Evolutionary conservation across 2,329 filamentous ascomycete genomes (phyloP).

Genomic region (Setomelanomma holmii): DNA sequence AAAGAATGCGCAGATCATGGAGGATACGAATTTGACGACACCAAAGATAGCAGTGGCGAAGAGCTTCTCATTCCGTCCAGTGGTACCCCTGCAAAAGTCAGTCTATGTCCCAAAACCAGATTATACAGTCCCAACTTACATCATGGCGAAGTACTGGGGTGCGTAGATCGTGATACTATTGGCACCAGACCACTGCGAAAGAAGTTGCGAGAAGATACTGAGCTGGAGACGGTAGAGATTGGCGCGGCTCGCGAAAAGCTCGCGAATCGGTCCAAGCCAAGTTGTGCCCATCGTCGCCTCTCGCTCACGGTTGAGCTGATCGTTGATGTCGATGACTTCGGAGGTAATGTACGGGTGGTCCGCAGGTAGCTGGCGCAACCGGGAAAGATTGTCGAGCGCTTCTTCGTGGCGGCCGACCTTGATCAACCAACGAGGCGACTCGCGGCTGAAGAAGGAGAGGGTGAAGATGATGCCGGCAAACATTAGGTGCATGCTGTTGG

Average conservation of each 20-base stretch:
- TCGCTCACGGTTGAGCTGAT: conserved; percentile 71
- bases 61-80: conserved; percentile 71
- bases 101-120: too few relatives aligned
- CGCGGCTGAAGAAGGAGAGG: conserved; percentile 71
- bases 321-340: conserved; percentile 70
- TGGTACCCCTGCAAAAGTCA: conserved; percentile 63
- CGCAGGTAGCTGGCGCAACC: conserved; percentile 64
- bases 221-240: conserved; percentile 79
- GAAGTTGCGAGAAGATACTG: conserved; percentile 70
- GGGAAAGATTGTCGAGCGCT: conserved; percentile 63
- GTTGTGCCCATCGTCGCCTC: conserved; percentile 72
- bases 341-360: conserved; percentile 67
- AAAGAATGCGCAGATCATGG: conserved; percentile 75
- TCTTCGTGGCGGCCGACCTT: conserved; percentile 68
- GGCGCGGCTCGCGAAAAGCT: conserved; percentile 70
- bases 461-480: conserved; percentile 75
- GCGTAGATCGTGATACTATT: conserved; percentile 80
- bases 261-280: conserved; percentile 70
- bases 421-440: conserved; percentile 75
- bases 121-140: too few relatives aligned
- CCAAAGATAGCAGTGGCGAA: conserved; percentile 79
- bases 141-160: conserved; percentile 68
- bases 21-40: conserved; percentile 73
- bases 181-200: conserved; percentile 77
- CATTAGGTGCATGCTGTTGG: conserved; percentile 78